Conservation (phyloP, 1,139 yeast species). For the Pichia terricola region DNA sequence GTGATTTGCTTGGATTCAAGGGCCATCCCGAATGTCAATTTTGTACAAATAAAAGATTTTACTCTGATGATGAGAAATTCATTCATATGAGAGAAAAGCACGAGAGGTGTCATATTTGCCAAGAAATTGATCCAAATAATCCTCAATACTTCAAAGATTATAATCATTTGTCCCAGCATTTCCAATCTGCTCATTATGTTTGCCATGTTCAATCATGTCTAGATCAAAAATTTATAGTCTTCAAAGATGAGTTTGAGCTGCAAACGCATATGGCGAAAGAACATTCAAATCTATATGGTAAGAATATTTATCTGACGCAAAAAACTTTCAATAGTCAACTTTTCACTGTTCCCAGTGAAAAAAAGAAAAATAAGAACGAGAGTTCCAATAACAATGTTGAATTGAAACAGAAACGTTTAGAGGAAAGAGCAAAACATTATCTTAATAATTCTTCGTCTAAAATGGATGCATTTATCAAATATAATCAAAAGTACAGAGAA, state of each 20-base stretch:
- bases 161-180: conserved; percentile 65
- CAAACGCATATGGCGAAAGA: conserved; percentile 83
- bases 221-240: conserved; percentile 86
- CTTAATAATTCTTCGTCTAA: conserved; percentile 43
- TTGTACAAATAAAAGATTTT: conserved; percentile 66
- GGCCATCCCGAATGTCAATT: conserved; percentile 91
- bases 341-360: conserved; percentile 33
- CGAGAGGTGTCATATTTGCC: conserved; percentile 88
- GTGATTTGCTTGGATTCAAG: conserved; percentile 61
- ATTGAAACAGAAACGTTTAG: conserved; percentile 53
- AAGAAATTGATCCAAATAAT: conserved; percentile 49
- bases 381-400: conserved; percentile 1
- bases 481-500: conserved; percentile 39
- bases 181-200: conserved; percentile 59
- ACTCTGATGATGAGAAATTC: conserved; percentile 81
- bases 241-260: conserved; percentile 75
- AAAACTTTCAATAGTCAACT: conserved; percentile 52
- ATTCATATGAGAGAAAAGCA: conserved; percentile 77
- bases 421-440: conserved; percentile 79
- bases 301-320: conserved; percentile 30
- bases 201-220: conserved; percentile 79
- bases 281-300: conserved; percentile 55
- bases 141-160: conserved; percentile 79
- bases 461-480: conserved; percentile 38
- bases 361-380: background rate